A percentile compares a stretch with the other conserved stretches of the same genome.
These are phyloP conservation scores for Galeopsis tetrahit DNA, from an alignment of 257 asterid species.

Conservation along the genomic window DNA sequence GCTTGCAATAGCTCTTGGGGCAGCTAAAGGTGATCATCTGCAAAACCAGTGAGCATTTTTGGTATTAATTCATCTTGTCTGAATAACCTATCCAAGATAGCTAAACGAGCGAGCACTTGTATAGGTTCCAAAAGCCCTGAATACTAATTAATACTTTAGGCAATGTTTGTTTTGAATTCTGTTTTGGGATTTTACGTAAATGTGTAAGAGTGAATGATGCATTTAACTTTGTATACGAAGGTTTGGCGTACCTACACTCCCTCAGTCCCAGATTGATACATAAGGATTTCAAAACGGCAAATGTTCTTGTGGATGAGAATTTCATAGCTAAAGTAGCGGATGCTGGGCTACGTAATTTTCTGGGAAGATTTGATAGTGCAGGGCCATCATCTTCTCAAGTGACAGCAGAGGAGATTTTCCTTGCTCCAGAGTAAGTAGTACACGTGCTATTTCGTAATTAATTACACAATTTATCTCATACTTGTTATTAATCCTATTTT, in stretches of 20 bases:
- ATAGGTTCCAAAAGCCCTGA: slow-evolving; percentile 29
- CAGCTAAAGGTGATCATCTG: slow-evolving; percentile 99
- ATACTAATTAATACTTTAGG: slow-evolving; percentile 25
- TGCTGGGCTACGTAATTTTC: slow-evolving; percentile 91
- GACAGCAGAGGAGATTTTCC: slow-evolving; percentile 67
- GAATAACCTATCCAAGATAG: slow-evolving; percentile 37
- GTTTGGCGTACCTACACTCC: slow-evolving; percentile 84
- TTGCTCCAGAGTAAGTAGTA: slow-evolving; percentile 93
- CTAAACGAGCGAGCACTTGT: slow-evolving; percentile 33
- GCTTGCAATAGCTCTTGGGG: slow-evolving; percentile 94
- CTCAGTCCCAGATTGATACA: slow-evolving; percentile 86
- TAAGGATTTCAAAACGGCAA: slow-evolving; percentile 89
- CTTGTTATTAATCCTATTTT: slow-evolving; percentile 17
- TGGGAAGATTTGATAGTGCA: slow-evolving; percentile 74
- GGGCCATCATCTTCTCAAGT: slow-evolving; percentile 69
- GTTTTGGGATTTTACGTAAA: too few relatives aligned
- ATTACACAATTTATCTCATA: neutral
- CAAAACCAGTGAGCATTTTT: slow-evolving; percentile 96
- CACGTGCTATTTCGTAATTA: slow-evolving; percentile 31
- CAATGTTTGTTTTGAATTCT: too few relatives aligned
- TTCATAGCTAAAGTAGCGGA: slow-evolving; percentile 91
- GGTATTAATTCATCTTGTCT: slow-evolving; percentile 62
- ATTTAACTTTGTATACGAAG: slow-evolving; percentile 43
- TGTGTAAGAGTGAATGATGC: too few relatives aligned
- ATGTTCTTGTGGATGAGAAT: slow-evolving; percentile 93